Base-by-base conservation (phyloP, 2,329 filamentous ascomycete genomes). In the Madurella fahalii region DNA sequence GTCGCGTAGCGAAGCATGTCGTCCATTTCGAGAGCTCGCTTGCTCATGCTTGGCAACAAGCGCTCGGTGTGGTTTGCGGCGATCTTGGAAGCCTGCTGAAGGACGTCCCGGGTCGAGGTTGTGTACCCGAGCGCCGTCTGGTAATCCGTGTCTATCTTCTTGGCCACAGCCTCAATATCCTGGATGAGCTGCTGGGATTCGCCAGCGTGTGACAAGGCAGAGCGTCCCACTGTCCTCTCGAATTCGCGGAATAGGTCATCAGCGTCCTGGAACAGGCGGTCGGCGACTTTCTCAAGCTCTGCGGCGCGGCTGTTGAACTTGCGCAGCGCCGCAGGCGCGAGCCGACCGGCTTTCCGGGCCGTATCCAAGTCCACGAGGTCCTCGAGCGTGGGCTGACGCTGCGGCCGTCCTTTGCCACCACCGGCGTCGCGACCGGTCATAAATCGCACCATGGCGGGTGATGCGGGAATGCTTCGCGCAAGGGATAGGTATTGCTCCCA, bases 101-200 rank as follows among this genome's bases (percentile, higher is more conserved):
- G 73, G 15, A 85, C 65, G 59, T 84, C 83, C 39, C 76, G 74
- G 62, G 85, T 75, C 40, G 85, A 85, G 59, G 83, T 82, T 1
- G 83, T 76, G 59, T 91, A 85, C 5, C 81, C 79, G 43, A 90
- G 75, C 11, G 90, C 83, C 61, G 89, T 86, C 62, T 91, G 86
- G 66, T 90, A 89, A 70, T 97, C 94, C 5, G 86, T 89, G 46
- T 86, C 84, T 47, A 99, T 88, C 71, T 96, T 96, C 64, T 85
- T 90, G 49, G 86, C 85, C 52, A 97, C 79, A 0, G 89, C 87
- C 67, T 93, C 86, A 42, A 97, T 90, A 68, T 97, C 94, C 58
- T 90, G 82, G 47, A 94, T 76, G 7, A 96, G 75, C 58, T 87
- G 84, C 18, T 75, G 71, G 5, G 87, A 79, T 60, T 92, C 88